phyloP scores from a whole-genome alignment of 345 rosid genomes.

The Psidium friedrichsthalianum region DNA sequence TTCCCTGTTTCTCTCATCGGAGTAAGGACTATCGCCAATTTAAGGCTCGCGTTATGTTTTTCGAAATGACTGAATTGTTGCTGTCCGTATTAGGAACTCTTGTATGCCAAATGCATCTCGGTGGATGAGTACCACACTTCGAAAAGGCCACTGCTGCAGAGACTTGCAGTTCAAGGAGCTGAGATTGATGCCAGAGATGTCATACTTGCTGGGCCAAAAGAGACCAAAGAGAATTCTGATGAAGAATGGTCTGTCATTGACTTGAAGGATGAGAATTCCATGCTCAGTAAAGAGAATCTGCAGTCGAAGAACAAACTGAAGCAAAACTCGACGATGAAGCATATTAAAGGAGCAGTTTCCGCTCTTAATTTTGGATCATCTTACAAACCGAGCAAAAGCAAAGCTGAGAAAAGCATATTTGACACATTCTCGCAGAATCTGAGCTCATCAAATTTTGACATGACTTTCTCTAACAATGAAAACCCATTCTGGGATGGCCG shows the following conservation, averaged over 20 bases:
- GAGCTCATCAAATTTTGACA: not conserved
- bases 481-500: constrained; percentile 30
- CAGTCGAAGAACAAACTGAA: constrained; percentile 26
- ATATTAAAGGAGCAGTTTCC: constrained; percentile 56
- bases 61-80: not conserved
- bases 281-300: constrained; percentile 11
- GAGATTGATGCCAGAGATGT: constrained; percentile 57
- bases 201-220: constrained; percentile 16
- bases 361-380: constrained; percentile 35
- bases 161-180: constrained; percentile 62
- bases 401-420: constrained; percentile 37
- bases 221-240: constrained; percentile 24
- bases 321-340: constrained; percentile 33
- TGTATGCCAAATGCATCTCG: constrained; percentile 60
- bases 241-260: constrained; percentile 72
- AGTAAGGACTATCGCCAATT: not conserved
- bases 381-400: constrained; percentile 24
- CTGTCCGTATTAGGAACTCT: constrained; percentile 32
- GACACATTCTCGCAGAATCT: constrained; percentile 9
- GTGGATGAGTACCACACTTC: constrained; percentile 62
- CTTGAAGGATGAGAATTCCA: constrained; percentile 43
- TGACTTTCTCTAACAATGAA: constrained; percentile 7
- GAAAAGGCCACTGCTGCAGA: constrained; percentile 61
- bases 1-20: not conserved
- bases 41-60: not conserved